Percentiles rank a stretch among this genome's conserved stretches.
Conservation (phyloP, 2,329 filamentous ascomycete genomes). For the Epichloe elymi region DNA sequence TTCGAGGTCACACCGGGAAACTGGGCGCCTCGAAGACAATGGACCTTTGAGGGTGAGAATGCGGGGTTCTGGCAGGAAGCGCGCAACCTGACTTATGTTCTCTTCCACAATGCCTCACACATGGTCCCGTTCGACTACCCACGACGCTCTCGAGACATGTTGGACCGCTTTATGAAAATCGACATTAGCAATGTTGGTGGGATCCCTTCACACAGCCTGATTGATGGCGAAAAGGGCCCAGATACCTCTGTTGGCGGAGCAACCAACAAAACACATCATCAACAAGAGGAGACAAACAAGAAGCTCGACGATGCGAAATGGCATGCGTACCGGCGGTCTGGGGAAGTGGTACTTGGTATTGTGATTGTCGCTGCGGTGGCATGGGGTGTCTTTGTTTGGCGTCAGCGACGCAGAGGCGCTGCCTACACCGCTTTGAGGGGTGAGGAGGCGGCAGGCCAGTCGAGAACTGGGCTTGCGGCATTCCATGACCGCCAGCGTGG, state of each 20-base stretch:
- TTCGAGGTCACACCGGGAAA: constrained; percentile 80
- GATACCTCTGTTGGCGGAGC: constrained; percentile 66
- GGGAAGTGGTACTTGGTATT: constrained; percentile 72
- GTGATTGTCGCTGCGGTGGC: constrained; percentile 58
- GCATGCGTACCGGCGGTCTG: constrained; percentile 78
- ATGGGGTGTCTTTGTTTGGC: constrained; percentile 65
- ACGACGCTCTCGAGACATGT: constrained; percentile 81
- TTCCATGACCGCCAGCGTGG: constrained; percentile 33
- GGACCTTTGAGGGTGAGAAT: constrained; percentile 80
- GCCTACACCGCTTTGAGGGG: constrained; percentile 40
- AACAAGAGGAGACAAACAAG: constrained; percentile 45
- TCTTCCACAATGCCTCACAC: constrained; percentile 91
- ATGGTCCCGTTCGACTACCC: constrained; percentile 97
- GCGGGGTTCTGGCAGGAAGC: constrained; percentile 92
- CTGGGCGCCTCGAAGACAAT: constrained; percentile 83
- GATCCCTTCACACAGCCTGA: constrained; percentile 59
- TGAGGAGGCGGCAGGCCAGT: constrained; percentile 20
- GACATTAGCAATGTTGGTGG: constrained; percentile 85
- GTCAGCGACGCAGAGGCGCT: constrained; percentile 40
- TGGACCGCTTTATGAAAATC: constrained; percentile 89
- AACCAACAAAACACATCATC: constrained; percentile 39
- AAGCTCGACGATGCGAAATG: constrained; percentile 73
- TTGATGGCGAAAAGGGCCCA: constrained; percentile 74
- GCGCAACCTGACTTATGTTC: constrained; percentile 86
- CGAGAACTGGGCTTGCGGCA: constrained; percentile 28